Base-by-base conservation (phyloP, 345 rosid genomes). In the Gossypium rotundifolium region DNA sequence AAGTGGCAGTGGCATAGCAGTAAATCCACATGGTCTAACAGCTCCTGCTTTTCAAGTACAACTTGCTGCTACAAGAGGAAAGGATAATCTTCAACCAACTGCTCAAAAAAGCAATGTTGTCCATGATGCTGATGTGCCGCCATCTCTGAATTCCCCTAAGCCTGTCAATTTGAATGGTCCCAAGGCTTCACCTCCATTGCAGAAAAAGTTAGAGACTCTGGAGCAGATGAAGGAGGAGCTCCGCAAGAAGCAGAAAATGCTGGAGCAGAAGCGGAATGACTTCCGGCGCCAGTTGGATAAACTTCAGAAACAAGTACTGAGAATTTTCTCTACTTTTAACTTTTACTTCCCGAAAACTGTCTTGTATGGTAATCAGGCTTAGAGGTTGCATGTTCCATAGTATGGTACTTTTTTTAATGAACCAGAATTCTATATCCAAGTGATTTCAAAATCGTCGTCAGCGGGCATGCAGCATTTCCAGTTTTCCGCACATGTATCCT, bases 181-280 rank as follows among this genome's bases (percentile, higher is more conserved):
- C 53, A 90, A 84, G 80, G 82, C 68, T 66, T 82, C 83, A 18
- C 85, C 88, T 69, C 87, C 93, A 75, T 42, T 49, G 67, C 96
- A 85, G 71, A 91, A 89, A 84, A 92, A 95, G 82, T 75, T 90
- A 51, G 40, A 33, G 40, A 77, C 52, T 70, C 85, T 94, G 57
- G 98, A 90, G 86, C 94, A 74, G 75, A 78, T 95, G 85, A 93
- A 89, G 86, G 98, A 92, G 82, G 86, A 92, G 44, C 88, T 93
- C 10, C 91, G 92, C 68, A 91, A 88, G 84, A 95, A 93, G 85
- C 99, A 86, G 81, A 92, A 93, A 83, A 80, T 90, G 86, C 85
- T 95, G 82, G 99, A 88, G 74, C 92, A 85, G 88, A 93, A 91
- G 84, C 87, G 96, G 65, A 89, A 78, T 22, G 92, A 93, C 76